Base-by-base conservation (phyloP, 2,329 filamentous ascomycete species). In the Westerdykella ornata region DNA sequence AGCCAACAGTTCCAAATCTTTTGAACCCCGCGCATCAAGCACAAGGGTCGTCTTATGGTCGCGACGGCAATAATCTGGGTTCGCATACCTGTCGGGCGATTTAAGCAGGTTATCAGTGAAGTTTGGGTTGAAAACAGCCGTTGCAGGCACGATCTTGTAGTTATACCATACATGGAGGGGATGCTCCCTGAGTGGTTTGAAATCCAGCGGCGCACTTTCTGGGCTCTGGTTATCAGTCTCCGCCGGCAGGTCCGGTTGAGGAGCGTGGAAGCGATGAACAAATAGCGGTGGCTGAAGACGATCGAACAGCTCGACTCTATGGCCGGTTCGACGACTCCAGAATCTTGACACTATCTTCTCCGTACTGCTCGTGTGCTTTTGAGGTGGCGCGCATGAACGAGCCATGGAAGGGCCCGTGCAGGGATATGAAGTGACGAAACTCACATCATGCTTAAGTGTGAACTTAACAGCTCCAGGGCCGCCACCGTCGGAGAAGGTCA, bases 1-100 rank as follows among this genome's bases (percentile, higher is more conserved):
- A 1, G 81, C 82, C 39, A 89, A 66, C 7, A 88, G 74, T 63
- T 88, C 83, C 57, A 84, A 70, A 11, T 78, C 82, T 1, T 77
- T 77, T 42, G 77, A 78, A 30, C 80, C 76, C 17, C 80, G 69
- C 14, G 71, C 70, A 49, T 74, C 71, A 9, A 74, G 56, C 4
- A 72, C 58, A 1, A 70, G 53, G 1, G 70, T 56, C 3, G 48
- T 51, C n/a, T 58, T 57, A 8, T 57, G 57, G 6, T 56, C 53
- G 6, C 54, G 45, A 11, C 43, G 38, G 1, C 38, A 39, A 13
- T 41, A 42, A 7, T 46, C 51, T 0, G 52, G 46, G 13, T 45
- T 45, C n/a, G 30, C 30, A 17, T 14, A 15, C 5, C 14, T n/a
- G 20, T 42, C 22, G n/a, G 36, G 36, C 4, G 36, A 14, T 2